Conservation (phyloP, 73 alveolate genomes). For the Paramecium tetraurelia region DNA sequence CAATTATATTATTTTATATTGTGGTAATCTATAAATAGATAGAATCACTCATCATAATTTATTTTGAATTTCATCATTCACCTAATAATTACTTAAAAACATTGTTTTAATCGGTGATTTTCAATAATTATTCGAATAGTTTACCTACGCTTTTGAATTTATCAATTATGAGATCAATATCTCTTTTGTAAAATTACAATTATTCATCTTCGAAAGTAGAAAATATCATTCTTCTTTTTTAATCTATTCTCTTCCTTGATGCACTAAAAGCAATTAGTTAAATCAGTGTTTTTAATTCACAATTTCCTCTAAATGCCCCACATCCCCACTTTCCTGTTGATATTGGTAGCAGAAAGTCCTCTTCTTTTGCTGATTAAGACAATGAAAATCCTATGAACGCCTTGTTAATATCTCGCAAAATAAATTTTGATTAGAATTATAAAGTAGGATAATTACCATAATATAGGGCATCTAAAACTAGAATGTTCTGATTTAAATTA, state of each 20-base stretch:
- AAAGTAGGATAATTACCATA: neutral
- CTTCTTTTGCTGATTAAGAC: neutral
- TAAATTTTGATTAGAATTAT: neutral
- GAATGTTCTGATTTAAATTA: constrained; percentile 35
- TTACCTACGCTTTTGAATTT: neutral
- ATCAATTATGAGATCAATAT: neutral
- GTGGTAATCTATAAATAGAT: neutral
- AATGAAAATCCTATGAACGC: constrained; percentile 66
- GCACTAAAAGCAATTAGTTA: constrained; percentile 79
- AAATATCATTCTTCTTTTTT: neutral
- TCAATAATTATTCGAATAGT: neutral
- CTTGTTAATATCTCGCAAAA: constrained; percentile 75
- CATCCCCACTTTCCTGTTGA: constrained; percentile 91
- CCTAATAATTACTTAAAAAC: neutral
- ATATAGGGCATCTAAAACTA: constrained; percentile 79
- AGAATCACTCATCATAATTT: neutral
- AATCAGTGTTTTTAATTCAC: constrained; percentile 69
- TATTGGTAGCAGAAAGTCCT: constrained; percentile 37
- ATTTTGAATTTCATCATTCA: neutral
- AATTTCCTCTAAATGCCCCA: constrained; percentile 79
- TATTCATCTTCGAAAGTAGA: neutral
- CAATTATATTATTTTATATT: neutral
- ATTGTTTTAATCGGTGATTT: neutral
- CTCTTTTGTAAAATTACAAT: neutral
- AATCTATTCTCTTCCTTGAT: constrained; percentile 42